phyloP scores from a whole-genome alignment of 2,329 filamentous ascomycete genomes.

The Aureobasidium sp. region DNA sequence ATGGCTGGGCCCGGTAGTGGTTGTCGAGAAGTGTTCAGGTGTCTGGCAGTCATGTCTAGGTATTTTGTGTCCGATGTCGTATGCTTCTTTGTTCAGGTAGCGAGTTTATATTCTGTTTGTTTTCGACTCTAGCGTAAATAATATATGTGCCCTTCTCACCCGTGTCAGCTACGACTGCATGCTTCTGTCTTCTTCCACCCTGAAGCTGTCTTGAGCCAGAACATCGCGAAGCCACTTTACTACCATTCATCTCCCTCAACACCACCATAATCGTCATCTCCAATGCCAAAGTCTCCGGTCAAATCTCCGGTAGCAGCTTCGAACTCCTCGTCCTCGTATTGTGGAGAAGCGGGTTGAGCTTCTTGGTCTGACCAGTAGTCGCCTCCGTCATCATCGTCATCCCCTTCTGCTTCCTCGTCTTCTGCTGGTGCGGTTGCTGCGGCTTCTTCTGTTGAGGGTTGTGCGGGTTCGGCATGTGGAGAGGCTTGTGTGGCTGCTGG shows the following conservation, averaged over 20 bases:
- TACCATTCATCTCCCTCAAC: not conserved
- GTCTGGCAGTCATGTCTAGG: no score
- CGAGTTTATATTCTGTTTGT: not conserved
- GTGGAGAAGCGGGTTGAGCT: not conserved
- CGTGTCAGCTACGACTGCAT: not conserved
- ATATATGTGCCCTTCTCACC: not conserved
- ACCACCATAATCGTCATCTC: conserved; percentile 14
- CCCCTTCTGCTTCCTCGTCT: conserved; percentile 16
- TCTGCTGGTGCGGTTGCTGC: not conserved
- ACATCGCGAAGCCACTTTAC: not conserved
- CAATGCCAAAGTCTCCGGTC: conserved; percentile 14
- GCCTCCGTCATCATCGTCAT: conserved; percentile 17
- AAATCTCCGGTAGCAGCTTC: not conserved
- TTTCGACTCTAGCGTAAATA: not conserved
- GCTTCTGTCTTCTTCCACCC: not conserved
- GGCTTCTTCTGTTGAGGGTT: not conserved
- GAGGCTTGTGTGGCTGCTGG: not conserved
- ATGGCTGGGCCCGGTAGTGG: no score
- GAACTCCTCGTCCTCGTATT: conserved; percentile 8
- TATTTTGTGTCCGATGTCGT: not conserved
- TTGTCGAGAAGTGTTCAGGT: no score
- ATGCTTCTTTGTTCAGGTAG: not conserved
- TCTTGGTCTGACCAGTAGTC: conserved; percentile 12
- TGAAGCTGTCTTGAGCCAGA: not conserved
- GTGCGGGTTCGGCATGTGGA: not conserved